Base-by-base conservation (phyloP, 2,329 filamentous ascomycete genomes). In the Blumeria graminis region DNA sequence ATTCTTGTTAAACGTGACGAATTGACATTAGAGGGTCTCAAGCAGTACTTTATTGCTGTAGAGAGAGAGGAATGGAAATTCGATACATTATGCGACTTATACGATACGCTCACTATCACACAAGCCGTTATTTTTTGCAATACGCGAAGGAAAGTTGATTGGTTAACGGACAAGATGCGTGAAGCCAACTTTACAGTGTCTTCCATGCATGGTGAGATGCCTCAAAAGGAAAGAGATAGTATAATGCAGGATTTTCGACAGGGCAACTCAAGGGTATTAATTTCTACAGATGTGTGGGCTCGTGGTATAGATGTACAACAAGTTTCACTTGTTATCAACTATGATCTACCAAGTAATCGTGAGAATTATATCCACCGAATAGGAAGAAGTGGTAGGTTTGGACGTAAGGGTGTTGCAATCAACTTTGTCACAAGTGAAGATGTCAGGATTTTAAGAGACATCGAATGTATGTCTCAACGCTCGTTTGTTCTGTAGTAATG, bases 31-130 rank as follows among this genome's bases (percentile, higher is more conserved):
- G 92, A 96, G 72, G 92, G 92, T 57, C 76, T 98, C 55, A 96
- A 96, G 74, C 92, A 98, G 70, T 98, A 95, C 75, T 98, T 95
- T 69, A 96, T 98, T 65, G 92, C 92, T 1, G 92, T 96, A 18
- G 92, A 98, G 71, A 96, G 95, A 74, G 92, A 98, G 70, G 92
- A 96, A 69, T 98, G 92, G 92, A 98, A 98, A 71, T 94, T 98
- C 64, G 92, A 98, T 69, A 98, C 92, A 2, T 81, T 98, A 4
- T 96, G 88, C 70, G 92, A 98, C 72, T 82, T 98, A 57, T 98
- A 98, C 76, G 92, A 98, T 69, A 96, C 92, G 11, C 78, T 98
- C 48, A 98, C 92, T 56, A 96, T 98, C 67, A 96, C 92, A 14
- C 92, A 96, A 72, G 92, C 92, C 50, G 92, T 98, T 69, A 98